Percentiles rank a stretch among this genome's conserved stretches.
Conservation (phyloP, 139 green algal genomes). For the Penium margaritaceum region DNA sequence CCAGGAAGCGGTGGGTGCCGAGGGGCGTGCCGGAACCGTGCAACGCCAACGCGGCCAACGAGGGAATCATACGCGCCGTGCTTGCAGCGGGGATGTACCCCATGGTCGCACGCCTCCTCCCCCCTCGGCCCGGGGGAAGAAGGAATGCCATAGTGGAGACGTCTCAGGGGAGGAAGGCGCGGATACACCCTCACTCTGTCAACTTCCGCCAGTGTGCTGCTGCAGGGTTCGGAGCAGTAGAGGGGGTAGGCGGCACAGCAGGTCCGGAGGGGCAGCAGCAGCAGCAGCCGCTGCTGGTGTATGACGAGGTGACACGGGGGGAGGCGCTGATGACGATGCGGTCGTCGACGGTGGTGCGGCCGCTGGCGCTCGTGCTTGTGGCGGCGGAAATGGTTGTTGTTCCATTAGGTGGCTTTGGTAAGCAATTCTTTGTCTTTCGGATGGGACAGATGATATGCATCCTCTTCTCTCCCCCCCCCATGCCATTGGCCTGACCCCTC, state of each 20-base stretch:
- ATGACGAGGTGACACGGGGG: slow-evolving; percentile 36
- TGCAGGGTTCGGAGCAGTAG: too few species aligned
- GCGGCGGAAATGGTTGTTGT: slow-evolving; percentile 40
- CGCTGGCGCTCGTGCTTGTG: slow-evolving; percentile 32
- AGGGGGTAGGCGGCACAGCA: background rate
- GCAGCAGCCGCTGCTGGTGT: slow-evolving; percentile 32
- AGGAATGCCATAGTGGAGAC: slow-evolving; percentile 22
- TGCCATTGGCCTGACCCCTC: too few species aligned
- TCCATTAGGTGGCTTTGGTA: too few species aligned
- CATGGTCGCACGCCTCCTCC: slow-evolving; percentile 34
- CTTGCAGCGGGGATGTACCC: slow-evolving; percentile 40
- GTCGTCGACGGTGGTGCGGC: slow-evolving; percentile 27
- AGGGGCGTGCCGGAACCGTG: slow-evolving; percentile 4
- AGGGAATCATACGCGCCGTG: slow-evolving; percentile 33
- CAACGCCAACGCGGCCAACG: slow-evolving; percentile 31
- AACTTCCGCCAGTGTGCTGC: slow-evolving; percentile 39
- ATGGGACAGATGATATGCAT: too few species aligned
- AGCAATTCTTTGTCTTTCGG: too few species aligned
- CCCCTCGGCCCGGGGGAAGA: background rate
- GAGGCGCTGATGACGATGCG: slow-evolving; percentile 28
- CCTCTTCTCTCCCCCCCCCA: too few species aligned
- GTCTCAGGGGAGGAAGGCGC: slow-evolving; percentile 29
- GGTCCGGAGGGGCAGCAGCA: background rate
- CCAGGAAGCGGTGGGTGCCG: slow-evolving; percentile 28
- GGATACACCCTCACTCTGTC: slow-evolving; percentile 38